phyloP scores from a whole-genome alignment of 306 rosid species.

The Lotus japonicus region DNA sequence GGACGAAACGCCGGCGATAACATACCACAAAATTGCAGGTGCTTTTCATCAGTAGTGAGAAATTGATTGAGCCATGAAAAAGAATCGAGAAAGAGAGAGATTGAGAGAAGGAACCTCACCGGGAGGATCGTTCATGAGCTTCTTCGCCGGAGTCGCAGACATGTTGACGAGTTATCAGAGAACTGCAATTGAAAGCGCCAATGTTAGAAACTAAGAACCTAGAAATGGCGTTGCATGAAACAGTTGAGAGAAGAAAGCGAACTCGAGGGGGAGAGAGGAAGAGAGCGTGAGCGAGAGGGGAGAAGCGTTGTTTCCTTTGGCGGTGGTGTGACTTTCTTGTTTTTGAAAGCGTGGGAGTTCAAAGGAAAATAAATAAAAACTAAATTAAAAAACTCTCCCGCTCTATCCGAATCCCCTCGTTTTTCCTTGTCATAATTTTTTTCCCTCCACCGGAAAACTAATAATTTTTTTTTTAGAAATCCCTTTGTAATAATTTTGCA shows the following conservation, averaged over 20 bases:
- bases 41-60: neutral
- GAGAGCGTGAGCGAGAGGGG: neutral
- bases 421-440: too few species aligned
- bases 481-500: too few species aligned
- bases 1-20: neutral
- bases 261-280: too few species aligned
- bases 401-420: too few species aligned
- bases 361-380: too few species aligned
- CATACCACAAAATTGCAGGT: neutral
- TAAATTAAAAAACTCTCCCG: too few species aligned
- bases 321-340: slow-evolving; percentile 19
- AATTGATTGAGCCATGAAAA: neutral
- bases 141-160: slow-evolving; percentile 67
- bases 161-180: slow-evolving; percentile 28
- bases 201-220: slow-evolving; percentile 35
- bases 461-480: too few species aligned
- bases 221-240: slow-evolving; percentile 45
- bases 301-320: slow-evolving; percentile 28
- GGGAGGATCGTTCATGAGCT: slow-evolving; percentile 76
- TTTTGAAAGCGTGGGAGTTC: slow-evolving; percentile 41
- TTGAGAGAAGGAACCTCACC: slow-evolving; percentile 34
- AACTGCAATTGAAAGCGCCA: slow-evolving; percentile 3
- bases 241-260: slow-evolving; percentile 5
- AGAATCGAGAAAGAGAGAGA: too few species aligned
- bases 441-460: too few species aligned